phyloP scores from a whole-genome alignment of 2,329 filamentous ascomycete species.

The Colletotrichum sp. region DNA sequence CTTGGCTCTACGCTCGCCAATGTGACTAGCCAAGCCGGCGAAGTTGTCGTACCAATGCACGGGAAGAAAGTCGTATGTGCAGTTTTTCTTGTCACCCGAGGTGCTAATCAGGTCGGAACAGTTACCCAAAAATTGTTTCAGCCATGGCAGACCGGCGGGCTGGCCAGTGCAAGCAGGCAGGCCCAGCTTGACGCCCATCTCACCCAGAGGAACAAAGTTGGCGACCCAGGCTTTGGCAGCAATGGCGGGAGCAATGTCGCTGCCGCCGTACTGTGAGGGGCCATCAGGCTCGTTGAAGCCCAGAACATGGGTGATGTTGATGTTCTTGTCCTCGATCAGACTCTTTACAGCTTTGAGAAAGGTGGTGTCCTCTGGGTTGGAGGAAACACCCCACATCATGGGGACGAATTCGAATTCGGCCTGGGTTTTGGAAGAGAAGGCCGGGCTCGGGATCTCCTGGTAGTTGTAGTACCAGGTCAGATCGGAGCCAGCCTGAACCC shows the following conservation, averaged over 20 bases:
- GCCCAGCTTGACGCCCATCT: slow-evolving; percentile 70
- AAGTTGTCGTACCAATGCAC: slow-evolving; percentile 76
- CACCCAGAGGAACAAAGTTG: slow-evolving; percentile 72
- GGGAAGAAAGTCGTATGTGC: slow-evolving; percentile 67
- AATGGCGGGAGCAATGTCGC: slow-evolving; percentile 58
- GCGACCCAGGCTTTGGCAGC: slow-evolving; percentile 74
- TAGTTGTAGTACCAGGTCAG: slow-evolving; percentile 92
- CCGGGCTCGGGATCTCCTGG: slow-evolving; percentile 56
- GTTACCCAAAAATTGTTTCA: slow-evolving; percentile 50
- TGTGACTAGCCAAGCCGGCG: slow-evolving; percentile 68
- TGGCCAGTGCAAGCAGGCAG: slow-evolving; percentile 73
- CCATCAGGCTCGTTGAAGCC: slow-evolving; percentile 83
- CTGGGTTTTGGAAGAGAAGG: slow-evolving; percentile 53
- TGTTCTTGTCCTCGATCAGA: slow-evolving; percentile 54
- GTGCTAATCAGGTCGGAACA: slow-evolving; percentile 65
- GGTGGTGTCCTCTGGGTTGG: slow-evolving; percentile 53
- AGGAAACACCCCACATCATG: slow-evolving; percentile 75
- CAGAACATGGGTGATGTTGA: slow-evolving; percentile 72
- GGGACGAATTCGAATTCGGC: slow-evolving; percentile 75
- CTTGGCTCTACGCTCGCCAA: slow-evolving; percentile 62
- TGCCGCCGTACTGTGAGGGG: slow-evolving; percentile 60
- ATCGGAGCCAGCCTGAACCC: slow-evolving; percentile 60
- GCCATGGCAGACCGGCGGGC: slow-evolving; percentile 66
- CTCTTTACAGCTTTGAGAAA: slow-evolving; percentile 66
- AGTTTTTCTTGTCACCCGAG: slow-evolving; percentile 47